Conservation (phyloP, 2,329 filamentous ascomycete species). For the Samsoniella hepiali region DNA sequence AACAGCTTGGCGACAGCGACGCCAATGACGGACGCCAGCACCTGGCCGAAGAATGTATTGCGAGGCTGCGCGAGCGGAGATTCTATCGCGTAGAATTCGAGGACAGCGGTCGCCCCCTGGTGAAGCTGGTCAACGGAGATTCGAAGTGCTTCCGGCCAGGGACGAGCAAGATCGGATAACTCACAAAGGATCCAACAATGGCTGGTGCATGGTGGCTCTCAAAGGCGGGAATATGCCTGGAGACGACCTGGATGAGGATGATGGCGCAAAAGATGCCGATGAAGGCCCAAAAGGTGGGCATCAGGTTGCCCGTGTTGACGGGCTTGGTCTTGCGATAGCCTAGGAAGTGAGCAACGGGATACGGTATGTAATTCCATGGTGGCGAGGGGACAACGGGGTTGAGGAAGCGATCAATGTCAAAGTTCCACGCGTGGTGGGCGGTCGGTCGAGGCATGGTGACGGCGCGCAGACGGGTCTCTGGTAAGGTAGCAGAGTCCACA, state of each 20-base stretch:
- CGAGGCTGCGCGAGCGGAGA: slow-evolving; percentile 72
- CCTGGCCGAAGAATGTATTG: slow-evolving; percentile 64
- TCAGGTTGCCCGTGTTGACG: slow-evolving; percentile 51
- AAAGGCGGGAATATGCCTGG: slow-evolving; percentile 53
- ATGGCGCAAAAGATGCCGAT: slow-evolving; percentile 63
- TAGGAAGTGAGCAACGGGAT: slow-evolving; percentile 64
- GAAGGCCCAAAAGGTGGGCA: slow-evolving; percentile 60
- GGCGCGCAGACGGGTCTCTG: background rate
- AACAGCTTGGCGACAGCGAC: slow-evolving; percentile 65
- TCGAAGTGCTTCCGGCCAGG: background rate
- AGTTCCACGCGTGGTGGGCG: slow-evolving; percentile 41
- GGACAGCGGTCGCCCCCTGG: slow-evolving; percentile 71
- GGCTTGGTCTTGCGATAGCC: slow-evolving; percentile 51
- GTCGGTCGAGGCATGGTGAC: slow-evolving; percentile 8
- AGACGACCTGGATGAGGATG: slow-evolving; percentile 56
- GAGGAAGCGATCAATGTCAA: slow-evolving; percentile 75
- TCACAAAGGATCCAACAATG: slow-evolving; percentile 68
- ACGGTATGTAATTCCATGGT: slow-evolving; percentile 61
- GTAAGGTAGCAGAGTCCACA: background rate
- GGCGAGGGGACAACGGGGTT: slow-evolving; percentile 68
- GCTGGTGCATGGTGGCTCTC: slow-evolving; percentile 51
- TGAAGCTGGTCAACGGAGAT: background rate
- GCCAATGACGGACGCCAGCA: slow-evolving; percentile 59
- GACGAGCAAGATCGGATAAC: slow-evolving; percentile 29
- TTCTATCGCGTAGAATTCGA: slow-evolving; percentile 69